Percentiles rank a stretch among this genome's conserved stretches.
These are phyloP conservation scores for Bretschneidera sinensis DNA, from an alignment of 345 rosid species.

Conservation along the genomic window DNA sequence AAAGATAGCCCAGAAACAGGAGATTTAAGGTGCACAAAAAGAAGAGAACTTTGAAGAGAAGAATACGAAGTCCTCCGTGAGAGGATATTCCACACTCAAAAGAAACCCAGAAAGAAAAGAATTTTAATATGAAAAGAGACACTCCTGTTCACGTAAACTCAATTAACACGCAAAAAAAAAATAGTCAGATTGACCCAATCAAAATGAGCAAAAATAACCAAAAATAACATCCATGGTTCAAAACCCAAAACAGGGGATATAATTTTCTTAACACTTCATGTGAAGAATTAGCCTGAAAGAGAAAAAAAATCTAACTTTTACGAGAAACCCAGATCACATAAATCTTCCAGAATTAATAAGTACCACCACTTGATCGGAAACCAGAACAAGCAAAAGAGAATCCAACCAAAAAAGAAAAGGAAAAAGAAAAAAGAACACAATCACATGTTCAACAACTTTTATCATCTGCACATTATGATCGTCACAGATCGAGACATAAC, in stretches of 20 bases:
- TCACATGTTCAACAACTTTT: constrained; percentile 18
- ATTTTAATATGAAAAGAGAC: constrained; percentile 29
- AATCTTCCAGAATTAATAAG: constrained; percentile 17
- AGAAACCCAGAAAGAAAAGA: constrained; percentile 39
- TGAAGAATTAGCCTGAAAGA: constrained; percentile 3
- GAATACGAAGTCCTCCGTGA: constrained; percentile 34
- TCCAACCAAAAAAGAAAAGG: constrained; percentile 11
- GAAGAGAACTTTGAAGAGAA: constrained; percentile 33
- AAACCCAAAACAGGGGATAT: constrained; percentile 29
- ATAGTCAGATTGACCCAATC: constrained; percentile 28
- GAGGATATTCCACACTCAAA: constrained; percentile 38
- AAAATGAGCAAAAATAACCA: constrained; percentile 22
- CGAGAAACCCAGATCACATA: constrained; percentile 32
- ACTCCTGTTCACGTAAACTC: constrained; percentile 44
- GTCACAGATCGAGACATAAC: constrained; percentile 32
- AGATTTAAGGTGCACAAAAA: no score
- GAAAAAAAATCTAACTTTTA: constrained; percentile 9
- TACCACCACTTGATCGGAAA: constrained; percentile 25
- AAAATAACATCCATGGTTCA: constrained; percentile 10
- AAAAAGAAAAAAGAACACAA: constrained; percentile 15
- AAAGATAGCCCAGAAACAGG: no score
- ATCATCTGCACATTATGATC: constrained; percentile 35
- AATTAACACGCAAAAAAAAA: constrained; percentile 12
- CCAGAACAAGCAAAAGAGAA: constrained; percentile 18
- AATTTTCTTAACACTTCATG: constrained; percentile 8